These are phyloP conservation scores for Moricandia moricandioides DNA, from an alignment of 345 rosid genomes.

Conservation along the genomic window DNA sequence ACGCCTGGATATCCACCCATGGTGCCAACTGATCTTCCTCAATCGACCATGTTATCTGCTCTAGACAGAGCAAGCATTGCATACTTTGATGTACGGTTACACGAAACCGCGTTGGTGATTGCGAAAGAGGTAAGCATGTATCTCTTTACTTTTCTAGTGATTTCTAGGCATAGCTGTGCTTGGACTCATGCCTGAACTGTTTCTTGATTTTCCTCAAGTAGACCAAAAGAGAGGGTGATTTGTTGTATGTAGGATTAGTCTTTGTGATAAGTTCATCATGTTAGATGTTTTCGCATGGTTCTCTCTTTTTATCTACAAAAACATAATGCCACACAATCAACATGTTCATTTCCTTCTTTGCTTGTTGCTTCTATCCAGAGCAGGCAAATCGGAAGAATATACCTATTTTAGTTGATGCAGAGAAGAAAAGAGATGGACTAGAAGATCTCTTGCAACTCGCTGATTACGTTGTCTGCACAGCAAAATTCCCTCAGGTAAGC, in stretches of 20 bases:
- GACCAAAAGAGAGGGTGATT: slow-evolving; percentile 2
- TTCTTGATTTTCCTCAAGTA: background rate
- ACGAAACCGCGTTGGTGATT: slow-evolving; percentile 57
- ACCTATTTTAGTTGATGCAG: slow-evolving; percentile 76
- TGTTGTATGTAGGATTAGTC: slow-evolving; percentile 3
- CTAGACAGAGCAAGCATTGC: slow-evolving; percentile 56
- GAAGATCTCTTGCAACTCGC: slow-evolving; percentile 69
- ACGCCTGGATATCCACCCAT: slow-evolving; percentile 78
- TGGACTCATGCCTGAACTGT: background rate
- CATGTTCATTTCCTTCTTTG: slow-evolving; percentile 22
- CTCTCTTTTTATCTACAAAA: background rate
- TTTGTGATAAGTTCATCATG: background rate
- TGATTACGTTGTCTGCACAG: slow-evolving; percentile 70
- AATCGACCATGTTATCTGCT: slow-evolving; percentile 49
- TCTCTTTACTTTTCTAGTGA: background rate
- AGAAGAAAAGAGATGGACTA: slow-evolving; percentile 68
- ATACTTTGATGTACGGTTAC: slow-evolving; percentile 70
- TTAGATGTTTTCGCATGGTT: background rate
- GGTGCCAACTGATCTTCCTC: slow-evolving; percentile 58
- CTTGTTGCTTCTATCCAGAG: slow-evolving; percentile 51
- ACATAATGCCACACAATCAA: background rate
- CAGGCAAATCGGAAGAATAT: slow-evolving; percentile 75
- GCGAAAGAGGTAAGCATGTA: slow-evolving; percentile 65
- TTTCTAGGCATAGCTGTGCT: background rate
- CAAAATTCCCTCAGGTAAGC: slow-evolving; percentile 74